Evolutionary conservation across 768 basidiomycete species (phyloP), one percentile per base, ranked within the genome.

Genomic region (Psilocybe subaeruginosa): DNA sequence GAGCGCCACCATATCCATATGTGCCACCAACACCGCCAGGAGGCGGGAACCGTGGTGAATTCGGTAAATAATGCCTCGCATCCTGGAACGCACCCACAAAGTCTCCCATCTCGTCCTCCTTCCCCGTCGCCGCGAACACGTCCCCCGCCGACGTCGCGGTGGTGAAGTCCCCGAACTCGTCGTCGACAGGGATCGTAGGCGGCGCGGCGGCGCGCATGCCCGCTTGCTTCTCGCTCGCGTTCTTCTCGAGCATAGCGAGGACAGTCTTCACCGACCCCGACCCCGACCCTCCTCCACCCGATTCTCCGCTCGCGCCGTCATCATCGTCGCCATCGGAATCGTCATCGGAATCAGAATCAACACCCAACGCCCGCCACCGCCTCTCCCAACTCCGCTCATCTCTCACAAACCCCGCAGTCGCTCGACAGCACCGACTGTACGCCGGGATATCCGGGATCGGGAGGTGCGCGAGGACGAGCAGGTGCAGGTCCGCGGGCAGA

Each of bases 161-260:
- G 1, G 90, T 83, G 70, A 95, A 93, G 69, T 95, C 94, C 3
- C 94, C 95, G 74, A 97, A 97, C 27, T 94, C 93, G 66, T 96
- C 93, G 62, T 93, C 90, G 14, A 88, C 85, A 8, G 81, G 67
- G 30, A 90, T 82, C 1, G 84, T 86, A 1, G 91, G 85, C 16
- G 90, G 87, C 9, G 80, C 82, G 14, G 74, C 77, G 0, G 80
- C 76, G 49, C 80, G 75, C 12, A 75, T 71, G 5, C 70, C 70
- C 5, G 68, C 75, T 2, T 72, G 68, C 63, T 78, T 78, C 16
- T 80, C 78, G 29, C 76, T 75, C 49, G 74, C 70, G 61, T 75
- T 76, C 9, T 73, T 68, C 72, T 92, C 88, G 29, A 92, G 77
- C 12, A 83, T 77, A 59, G 90, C 87, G 39, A 92, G 78, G 43